Evolutionary conservation across 1,284 basidiomycete genomes (phyloP).

Genomic region (Cutaneotrichosporon sp.): DNA sequence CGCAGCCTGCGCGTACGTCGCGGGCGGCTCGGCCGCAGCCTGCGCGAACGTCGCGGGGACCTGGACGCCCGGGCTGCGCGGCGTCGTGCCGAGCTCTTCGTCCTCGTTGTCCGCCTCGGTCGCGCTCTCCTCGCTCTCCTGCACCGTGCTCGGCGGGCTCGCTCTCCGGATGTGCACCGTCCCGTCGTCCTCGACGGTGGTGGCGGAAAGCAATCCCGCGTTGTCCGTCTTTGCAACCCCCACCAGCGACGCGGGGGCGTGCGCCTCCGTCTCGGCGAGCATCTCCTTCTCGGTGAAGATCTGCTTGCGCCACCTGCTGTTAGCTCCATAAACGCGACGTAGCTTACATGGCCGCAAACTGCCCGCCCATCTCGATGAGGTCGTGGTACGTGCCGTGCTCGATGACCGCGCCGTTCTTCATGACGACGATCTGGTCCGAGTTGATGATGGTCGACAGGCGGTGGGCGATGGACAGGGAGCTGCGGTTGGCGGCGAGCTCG

Average conservation of each 20-base stretch:
- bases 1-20: not conserved
- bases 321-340: constrained; percentile 10
- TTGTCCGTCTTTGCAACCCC: not conserved
- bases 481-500: constrained; percentile 68
- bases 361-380: constrained; percentile 62
- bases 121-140: constrained; percentile 6
- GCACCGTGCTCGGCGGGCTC: constrained; percentile 6
- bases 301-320: constrained; percentile 51
- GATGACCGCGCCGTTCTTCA: constrained; percentile 77
- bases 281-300: constrained; percentile 50
- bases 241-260: not conserved
- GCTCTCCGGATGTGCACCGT: constrained; percentile 2
- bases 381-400: constrained; percentile 88
- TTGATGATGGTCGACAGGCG: constrained; percentile 45
- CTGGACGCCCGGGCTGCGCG: not conserved
- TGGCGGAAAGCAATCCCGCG: not conserved
- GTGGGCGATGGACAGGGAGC: constrained; percentile 95
- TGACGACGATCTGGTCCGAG: constrained; percentile 82
- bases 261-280: constrained; percentile 28
- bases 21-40: not conserved
- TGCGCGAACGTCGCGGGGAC: not conserved
- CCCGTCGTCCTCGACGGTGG: not conserved
- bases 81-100: not conserved
- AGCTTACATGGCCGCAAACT: constrained; percentile 47
- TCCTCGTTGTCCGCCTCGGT: not conserved